Percentiles rank a stretch among this genome's conserved stretches.
phyloP scores from a whole-genome alignment of 2,329 filamentous ascomycete species.

The Coleophoma eucalyptorum region DNA sequence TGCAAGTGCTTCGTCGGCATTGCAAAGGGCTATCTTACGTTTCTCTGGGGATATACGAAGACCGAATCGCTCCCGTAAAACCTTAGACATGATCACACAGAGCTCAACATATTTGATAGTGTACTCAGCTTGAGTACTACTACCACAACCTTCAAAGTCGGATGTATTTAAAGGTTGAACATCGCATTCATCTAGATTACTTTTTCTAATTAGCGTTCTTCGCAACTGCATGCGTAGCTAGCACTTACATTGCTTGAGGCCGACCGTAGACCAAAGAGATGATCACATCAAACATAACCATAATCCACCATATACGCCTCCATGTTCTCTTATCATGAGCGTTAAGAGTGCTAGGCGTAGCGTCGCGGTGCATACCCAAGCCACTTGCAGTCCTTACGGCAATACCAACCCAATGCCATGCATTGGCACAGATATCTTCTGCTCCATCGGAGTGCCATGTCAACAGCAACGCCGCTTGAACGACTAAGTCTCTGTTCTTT shows the following conservation, averaged over 20 bases:
- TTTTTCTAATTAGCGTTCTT: constrained; percentile 9
- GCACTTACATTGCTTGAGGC: constrained; percentile 40
- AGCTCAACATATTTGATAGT: constrained; percentile 45
- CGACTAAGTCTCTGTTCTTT: constrained; percentile 45
- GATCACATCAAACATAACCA: constrained; percentile 38
- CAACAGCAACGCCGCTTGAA: constrained; percentile 50
- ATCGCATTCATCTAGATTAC: constrained; percentile 47
- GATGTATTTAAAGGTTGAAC: constrained; percentile 37
- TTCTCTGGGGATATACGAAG: constrained; percentile 1
- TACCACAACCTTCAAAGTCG: constrained; percentile 43
- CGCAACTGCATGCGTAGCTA: background rate
- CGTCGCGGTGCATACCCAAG: constrained; percentile 84
- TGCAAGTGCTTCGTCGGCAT: constrained; percentile 1
- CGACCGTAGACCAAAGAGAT: constrained; percentile 53
- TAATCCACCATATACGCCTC: constrained; percentile 34
- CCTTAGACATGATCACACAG: constrained; percentile 43
- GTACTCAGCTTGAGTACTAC: constrained; percentile 37
- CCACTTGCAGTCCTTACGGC: constrained; percentile 84
- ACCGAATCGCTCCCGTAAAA: constrained; percentile 34
- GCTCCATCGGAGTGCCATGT: constrained; percentile 53
- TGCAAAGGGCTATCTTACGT: background rate
- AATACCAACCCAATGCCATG: constrained; percentile 91
- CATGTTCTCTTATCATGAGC: constrained; percentile 5
- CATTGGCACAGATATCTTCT: constrained; percentile 50
- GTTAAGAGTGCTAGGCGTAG: constrained; percentile 44